phyloP scores from a whole-genome alignment of 768 basidiomycete species.

The Auriscalpium vulgare region DNA sequence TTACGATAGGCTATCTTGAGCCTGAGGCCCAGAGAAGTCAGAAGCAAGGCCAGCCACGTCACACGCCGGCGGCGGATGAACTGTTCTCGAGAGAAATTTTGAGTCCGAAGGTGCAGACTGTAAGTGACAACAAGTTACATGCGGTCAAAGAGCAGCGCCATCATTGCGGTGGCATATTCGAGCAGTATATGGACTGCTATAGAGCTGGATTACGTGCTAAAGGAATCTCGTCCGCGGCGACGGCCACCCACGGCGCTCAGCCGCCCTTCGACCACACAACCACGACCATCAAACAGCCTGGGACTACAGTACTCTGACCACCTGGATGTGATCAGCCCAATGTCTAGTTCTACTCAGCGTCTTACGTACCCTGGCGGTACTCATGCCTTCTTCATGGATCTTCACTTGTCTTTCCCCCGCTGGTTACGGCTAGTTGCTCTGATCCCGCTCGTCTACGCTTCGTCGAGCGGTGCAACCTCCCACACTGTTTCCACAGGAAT shows the following conservation, averaged over 20 bases:
- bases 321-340: background rate
- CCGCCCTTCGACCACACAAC: background rate
- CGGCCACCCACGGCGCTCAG: background rate
- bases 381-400: conserved; percentile 11
- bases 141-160: too few species aligned
- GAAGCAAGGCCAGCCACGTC: too few species aligned
- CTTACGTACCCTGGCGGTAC: conserved; percentile 9
- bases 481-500: conserved; percentile 5
- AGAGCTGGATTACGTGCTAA: background rate
- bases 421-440: conserved; percentile 11
- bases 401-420: conserved; percentile 10
- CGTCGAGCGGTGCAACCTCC: conserved; percentile 1
- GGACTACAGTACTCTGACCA: background rate
- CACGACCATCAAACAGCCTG: background rate
- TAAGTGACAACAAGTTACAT: too few species aligned
- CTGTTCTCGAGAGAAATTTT: too few species aligned
- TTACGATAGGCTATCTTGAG: too few species aligned
- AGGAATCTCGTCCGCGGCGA: background rate
- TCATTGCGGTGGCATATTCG: too few species aligned
- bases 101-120: too few species aligned
- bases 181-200: too few species aligned
- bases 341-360: background rate
- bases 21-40: too few species aligned
- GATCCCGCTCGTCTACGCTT: conserved; percentile 8
- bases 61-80: too few species aligned